A percentile compares a stretch with the other conserved stretches of the same genome.
phyloP scores from a whole-genome alignment of 768 basidiomycete genomes.

The Hemileccinum rubropunctum region DNA sequence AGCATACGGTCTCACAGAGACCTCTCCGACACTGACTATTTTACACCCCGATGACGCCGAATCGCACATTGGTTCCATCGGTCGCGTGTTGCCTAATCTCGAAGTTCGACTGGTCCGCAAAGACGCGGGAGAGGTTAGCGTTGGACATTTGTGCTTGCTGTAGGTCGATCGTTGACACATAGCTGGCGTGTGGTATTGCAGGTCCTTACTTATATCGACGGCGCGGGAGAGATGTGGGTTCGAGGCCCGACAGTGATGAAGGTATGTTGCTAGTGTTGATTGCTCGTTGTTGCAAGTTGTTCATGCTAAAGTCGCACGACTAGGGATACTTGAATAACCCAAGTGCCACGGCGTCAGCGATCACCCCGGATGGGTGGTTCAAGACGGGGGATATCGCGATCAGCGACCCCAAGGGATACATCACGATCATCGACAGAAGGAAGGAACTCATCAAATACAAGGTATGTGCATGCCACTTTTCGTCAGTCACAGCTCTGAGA shows the following conservation, averaged over 20 bases:
- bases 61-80: constrained; percentile 62
- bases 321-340: constrained; percentile 77
- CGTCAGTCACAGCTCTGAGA: neutral
- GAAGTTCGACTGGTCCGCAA: constrained; percentile 70
- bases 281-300: neutral
- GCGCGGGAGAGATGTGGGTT: constrained; percentile 80
- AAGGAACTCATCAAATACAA: constrained; percentile 82
- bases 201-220: constrained; percentile 29
- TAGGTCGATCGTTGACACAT: neutral
- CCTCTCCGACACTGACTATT: constrained; percentile 67
- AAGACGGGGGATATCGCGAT: constrained; percentile 84
- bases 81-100: constrained; percentile 69
- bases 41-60: constrained; percentile 42
- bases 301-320: neutral
- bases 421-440: constrained; percentile 68
- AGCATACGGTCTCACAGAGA: constrained; percentile 84
- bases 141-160: no score
- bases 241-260: constrained; percentile 81
- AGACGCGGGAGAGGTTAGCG: constrained; percentile 46
- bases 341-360: constrained; percentile 62
- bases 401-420: constrained; percentile 67
- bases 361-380: constrained; percentile 78
- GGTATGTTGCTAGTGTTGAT: constrained; percentile 29
- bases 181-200: neutral
- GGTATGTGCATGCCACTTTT: constrained; percentile 20